Conservation (phyloP, 2,329 filamentous ascomycete genomes). For the Phaeomoniella chlamydospora region DNA sequence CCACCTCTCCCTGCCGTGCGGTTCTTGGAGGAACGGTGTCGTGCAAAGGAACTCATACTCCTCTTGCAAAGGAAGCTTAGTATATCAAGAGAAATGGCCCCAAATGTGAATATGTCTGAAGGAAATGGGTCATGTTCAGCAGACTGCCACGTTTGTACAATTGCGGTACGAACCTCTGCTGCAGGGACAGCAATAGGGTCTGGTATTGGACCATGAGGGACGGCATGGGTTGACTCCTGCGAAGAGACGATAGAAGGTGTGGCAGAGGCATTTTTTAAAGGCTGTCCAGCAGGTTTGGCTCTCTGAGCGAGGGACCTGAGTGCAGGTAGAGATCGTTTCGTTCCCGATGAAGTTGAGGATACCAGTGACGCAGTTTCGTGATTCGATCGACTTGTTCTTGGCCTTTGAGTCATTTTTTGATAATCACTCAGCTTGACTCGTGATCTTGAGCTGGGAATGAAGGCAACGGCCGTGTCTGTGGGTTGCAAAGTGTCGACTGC, state of each 20-base stretch:
- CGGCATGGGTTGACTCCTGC: constrained; percentile 7
- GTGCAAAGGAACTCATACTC: constrained; percentile 38
- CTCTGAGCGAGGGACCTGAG: background rate
- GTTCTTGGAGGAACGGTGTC: constrained; percentile 39
- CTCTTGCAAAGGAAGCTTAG: constrained; percentile 44
- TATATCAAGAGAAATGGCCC: constrained; percentile 43
- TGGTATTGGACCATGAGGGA: constrained; percentile 5
- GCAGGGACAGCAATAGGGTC: constrained; percentile 16
- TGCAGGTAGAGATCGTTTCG: background rate
- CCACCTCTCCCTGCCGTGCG: constrained; percentile 30
- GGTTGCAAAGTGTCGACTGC: background rate
- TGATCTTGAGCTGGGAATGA: constrained; percentile 8
- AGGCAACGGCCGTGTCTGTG: background rate
- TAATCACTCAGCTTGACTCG: background rate
- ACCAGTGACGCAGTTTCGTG: constrained; percentile 14
- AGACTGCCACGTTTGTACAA: constrained; percentile 24
- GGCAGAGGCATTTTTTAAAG: background rate
- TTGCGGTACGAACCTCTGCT: constrained; percentile 14
- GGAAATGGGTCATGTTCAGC: constrained; percentile 17
- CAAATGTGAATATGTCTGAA: constrained; percentile 45
- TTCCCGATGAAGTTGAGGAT: constrained; percentile 13
- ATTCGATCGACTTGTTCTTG: too few species aligned
- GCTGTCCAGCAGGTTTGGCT: background rate
- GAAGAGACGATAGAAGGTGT: constrained; percentile 5
- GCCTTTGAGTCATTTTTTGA: background rate